A percentile compares a stretch with the other conserved stretches of the same genome.
Conservation (phyloP, 73 alveolate genomes). For the Paramecium sexaurelia region DNA sequence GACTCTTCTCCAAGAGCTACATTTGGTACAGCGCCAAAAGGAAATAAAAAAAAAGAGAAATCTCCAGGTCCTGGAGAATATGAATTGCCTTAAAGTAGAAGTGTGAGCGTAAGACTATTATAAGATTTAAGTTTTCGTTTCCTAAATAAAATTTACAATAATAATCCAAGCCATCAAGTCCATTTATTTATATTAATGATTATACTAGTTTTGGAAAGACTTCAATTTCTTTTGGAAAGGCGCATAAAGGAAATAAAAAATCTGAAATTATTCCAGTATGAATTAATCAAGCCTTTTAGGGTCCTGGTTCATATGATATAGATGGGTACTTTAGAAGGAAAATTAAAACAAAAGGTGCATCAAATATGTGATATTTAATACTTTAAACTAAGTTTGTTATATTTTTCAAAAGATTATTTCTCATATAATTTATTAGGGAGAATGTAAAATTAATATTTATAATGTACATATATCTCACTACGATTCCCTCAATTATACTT, state of each 20-base stretch:
- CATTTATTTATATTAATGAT: not conserved
- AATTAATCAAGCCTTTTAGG: constrained; percentile 1
- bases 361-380: not conserved
- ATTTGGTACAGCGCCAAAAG: constrained; percentile 24
- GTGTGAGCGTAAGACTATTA: not conserved
- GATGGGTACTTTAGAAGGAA: constrained; percentile 26
- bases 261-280: not conserved
- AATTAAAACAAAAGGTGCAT: not conserved
- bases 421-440: not conserved
- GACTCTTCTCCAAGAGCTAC: constrained; percentile 41
- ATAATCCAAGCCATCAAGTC: not conserved
- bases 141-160: not conserved
- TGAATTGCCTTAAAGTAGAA: not conserved
- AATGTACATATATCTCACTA: not conserved
- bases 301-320: constrained; percentile 19
- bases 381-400: not conserved
- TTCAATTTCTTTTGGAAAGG: not conserved
- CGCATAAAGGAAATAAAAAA: not conserved
- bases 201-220: constrained; percentile 1
- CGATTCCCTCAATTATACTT: constrained; percentile 4
- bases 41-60: not conserved
- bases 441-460: not conserved
- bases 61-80: constrained; percentile 47
- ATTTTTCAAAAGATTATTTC: not conserved
- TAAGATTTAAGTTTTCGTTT: constrained; percentile 11